Evolutionary conservation across 2,329 filamentous ascomycete genomes (phyloP), one percentile per base, ranked within the genome.

Genomic region (Pyrenochaeta sp.): DNA sequence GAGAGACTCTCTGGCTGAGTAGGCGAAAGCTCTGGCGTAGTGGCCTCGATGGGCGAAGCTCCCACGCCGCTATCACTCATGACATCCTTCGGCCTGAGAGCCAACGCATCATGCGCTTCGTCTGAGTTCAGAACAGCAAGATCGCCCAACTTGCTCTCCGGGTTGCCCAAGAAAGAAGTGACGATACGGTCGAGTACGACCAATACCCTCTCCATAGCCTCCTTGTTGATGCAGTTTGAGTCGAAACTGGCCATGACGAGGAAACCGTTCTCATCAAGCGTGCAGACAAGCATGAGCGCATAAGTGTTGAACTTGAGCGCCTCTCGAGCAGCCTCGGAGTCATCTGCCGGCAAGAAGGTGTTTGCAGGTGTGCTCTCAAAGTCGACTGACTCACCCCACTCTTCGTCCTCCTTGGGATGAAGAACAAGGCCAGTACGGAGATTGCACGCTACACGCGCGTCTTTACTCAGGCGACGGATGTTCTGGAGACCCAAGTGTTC

Each of bases 211-310:
- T 84, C 71, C 69, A 85, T 81, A 13, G 78, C 74, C 17, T 71
- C 67, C 21, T 71, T 73, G 13, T 72, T 72, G 13, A 87, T 78
- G 1, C 79, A 77, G n/a, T 79, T 78, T 15, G 82, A 83, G 58
- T 88, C 84, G 55, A 86, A 86, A 55, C 84, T 85, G 1, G 83
- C 83, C 72, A 83, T 84, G 42, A 84, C 73, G 11, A 80, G 66
- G 59, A 87, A 81, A 1, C 80, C 77, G 47, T 76, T 72, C 2
- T 77, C 73, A 23, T 82, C 78, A 5, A 86, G 69, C 3, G 80
- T 83, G 63, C 84, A 87, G 28, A 86, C 84, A 14, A 87, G 69
- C 74, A 87, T 86, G 21, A 88, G 77, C 1, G 83, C 79, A 59
- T 86, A 86, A 1, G 76, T 77, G 39, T 78, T 78, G 59, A 79